Base-by-base conservation (phyloP, 805 yeast species). In the Teunomyces tritomae region DNA sequence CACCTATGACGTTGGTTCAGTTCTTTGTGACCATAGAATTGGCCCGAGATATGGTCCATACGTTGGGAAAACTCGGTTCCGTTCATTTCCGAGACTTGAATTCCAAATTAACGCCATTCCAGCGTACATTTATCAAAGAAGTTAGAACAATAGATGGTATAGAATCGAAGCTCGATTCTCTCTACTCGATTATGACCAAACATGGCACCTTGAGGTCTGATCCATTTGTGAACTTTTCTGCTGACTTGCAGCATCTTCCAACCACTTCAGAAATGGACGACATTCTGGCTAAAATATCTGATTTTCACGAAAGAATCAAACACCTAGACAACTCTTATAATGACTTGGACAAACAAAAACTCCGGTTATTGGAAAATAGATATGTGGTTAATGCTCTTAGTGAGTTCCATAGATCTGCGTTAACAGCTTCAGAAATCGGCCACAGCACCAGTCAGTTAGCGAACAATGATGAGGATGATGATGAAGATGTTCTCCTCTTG, bases 81-180 rank as follows among this genome's bases (percentile, higher is more conserved):
- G 78, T 73, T 9, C 78, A 73, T 54, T 73, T 73, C 53, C 58
- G 77, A 34, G 78, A 73, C 57, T 75, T 89, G 71, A 76, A 76
- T 54, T 64, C 73, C 20, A 66, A 63, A 46, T 56, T 74, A 44
- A 72, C 77, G 13, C 65, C 75, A 8, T 76, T 76, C 57, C 80
- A 76, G 56, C 55, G 79, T 32, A 71, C 78, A 2, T 76, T 74
- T 46, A 67, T 76, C 20, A 57, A 51, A 40, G 79, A 76, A 45
- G 57, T 76, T 45, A 56, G 78, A 39, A 52, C 53, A 13, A 59
- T 73, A 28, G 79, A 75, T 47, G 53, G 53, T 4, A 53, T 70
- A 24, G 70, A 67, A 40, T 42, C 61, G 10, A 65, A 72, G 41
- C 57, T 73, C 33, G 51, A 44, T 11, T 65, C 52, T 35, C 52